Evolutionary conservation across 2,329 filamentous ascomycete genomes (phyloP), one percentile per base, ranked within the genome.

Genomic region (Aspergillus latus): DNA sequence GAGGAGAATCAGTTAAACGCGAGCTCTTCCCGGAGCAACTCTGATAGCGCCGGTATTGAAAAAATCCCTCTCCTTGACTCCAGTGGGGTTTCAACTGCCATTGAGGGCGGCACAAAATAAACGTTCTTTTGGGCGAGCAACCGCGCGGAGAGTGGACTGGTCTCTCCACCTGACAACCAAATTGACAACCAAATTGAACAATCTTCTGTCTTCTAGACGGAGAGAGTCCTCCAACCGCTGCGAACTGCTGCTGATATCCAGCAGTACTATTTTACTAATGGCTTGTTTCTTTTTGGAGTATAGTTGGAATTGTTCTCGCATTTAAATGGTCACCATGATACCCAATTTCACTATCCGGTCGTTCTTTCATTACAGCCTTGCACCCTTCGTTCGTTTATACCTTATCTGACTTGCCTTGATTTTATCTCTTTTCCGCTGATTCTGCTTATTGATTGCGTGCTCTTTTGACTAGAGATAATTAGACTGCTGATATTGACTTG

Each of bases 11-110:
- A 59, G 11, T 56, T 65, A 5, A 64, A 68, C 51, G 64, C 61
- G 16, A 55, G 57, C 15, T 51, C 55, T 37, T 37, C 59, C 3
- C 43, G 58, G 5, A 55, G 60, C 39, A 66, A 63, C 43, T 63
- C 64, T 6, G 64, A 64, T 16, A 67, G 66, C 43, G 55, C 63
- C 16, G 66, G 64, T 32, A 58, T 74, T 42, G 72, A 74, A 43
- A 64, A 64, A 26, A 72, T 75, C 43, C 73, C 73, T 7, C 67
- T 68, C n/a, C 64, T 75, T 34, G 73, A 74, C 59, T 57, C 70
- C 10, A 59, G 56, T 43, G 62, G 60, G 8, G 60, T 61, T 13
- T 65, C 69, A n/a, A 71, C 67, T 26, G 68, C 66, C 37, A 56
- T 65, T 4, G 49, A 59, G 11, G 58, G 67, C 5, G 47, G 56